Evolutionary conservation across 2,329 filamentous ascomycete species (phyloP), one percentile per base, ranked within the genome.

Genomic region (Fusarium devonianum): DNA sequence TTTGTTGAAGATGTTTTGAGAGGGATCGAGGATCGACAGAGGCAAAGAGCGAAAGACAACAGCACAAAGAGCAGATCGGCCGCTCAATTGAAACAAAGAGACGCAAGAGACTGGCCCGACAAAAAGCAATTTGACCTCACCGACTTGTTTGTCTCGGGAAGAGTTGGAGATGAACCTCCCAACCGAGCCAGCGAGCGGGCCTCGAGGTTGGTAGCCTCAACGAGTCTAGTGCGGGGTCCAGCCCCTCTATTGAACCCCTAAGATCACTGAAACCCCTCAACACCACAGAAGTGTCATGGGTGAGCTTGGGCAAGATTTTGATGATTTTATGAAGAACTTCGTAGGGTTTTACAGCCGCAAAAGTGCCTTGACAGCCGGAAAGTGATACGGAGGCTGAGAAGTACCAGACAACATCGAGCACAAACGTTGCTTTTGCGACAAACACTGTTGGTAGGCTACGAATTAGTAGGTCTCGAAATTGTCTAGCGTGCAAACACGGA

Each of bases 171-270:
- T 66, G 53, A 51, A 43, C 36, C 48, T 49, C 39, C 44, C 33
- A 46, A 36, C 17, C n/a, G n/a, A 39, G 50, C 40, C 53, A 50
- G 35, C 33, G 25, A 34, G 37, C 33, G 29, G 42, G 32, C 14
- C 13, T 35, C 50, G 32, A n/a, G 56, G 49, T 36, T 53, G 33
- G 39, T 41, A 42, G 50, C 63, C 61, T 35, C 28, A 62, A 40
- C n/a, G 7, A 32, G 63, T 37, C 51, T 66, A 65, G 63, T 64
- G 63, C 61, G 63, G 63, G 63, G 63, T 64, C 52, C 37, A 48
- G 43, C 49, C 52, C 50, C 52, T 56, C 47, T 29, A 23, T 48
- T 50, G 26, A 58, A 54, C 61, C 63, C 61, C 58, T 53, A 38
- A 39, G 36, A 18, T 42, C 18, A n/a, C 16, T 25, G 40, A 37